Evolutionary conservation across 495 filamentous ascomycete species (phyloP).

Genomic region (Penicillium bialowiezense): DNA sequence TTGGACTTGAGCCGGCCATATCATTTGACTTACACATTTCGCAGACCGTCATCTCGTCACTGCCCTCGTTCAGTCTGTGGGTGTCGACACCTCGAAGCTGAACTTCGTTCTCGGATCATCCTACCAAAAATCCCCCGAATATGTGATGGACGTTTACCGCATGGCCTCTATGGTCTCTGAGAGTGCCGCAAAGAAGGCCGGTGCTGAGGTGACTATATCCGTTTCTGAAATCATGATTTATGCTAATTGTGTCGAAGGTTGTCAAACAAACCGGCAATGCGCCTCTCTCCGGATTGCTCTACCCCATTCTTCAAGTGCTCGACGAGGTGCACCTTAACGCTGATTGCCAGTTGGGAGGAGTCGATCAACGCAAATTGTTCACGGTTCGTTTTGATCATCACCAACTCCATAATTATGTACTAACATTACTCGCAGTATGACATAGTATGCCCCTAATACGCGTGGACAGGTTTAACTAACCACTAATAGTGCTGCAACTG

Average conservation of each 20-base stretch:
- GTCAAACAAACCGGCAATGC: conserved; percentile 76
- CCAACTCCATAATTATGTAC: too few species aligned
- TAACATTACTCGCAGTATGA: too few species aligned
- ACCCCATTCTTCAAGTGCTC: conserved; percentile 74
- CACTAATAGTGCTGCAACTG: too few species aligned
- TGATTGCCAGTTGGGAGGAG: conserved; percentile 69
- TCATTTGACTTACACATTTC: too few species aligned
- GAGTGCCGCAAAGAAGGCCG: conserved; percentile 50
- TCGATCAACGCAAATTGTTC: too few species aligned
- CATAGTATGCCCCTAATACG: too few species aligned
- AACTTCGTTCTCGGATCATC: conserved; percentile 80
- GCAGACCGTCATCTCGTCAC: conserved; percentile 58
- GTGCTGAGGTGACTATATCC: conserved; percentile 24
- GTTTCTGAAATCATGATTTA: conserved; percentile 54
- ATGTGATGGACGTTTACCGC: conserved; percentile 42
- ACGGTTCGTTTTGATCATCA: too few species aligned
- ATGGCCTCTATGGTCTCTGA: conserved; percentile 38
- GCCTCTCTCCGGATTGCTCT: conserved; percentile 54
- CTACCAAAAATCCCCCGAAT: conserved; percentile 61
- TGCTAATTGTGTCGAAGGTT: conserved; percentile 74
- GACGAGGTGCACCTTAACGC: conserved; percentile 89
- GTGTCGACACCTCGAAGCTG: conserved; percentile 72
- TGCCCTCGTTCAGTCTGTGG: conserved; percentile 63
- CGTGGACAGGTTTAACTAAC: too few species aligned
- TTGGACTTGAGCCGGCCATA: too few species aligned